A percentile compares a stretch with the other conserved stretches of the same genome.
Conservation (phyloP, 495 filamentous ascomycete species). For the Penicillium fimorum region DNA sequence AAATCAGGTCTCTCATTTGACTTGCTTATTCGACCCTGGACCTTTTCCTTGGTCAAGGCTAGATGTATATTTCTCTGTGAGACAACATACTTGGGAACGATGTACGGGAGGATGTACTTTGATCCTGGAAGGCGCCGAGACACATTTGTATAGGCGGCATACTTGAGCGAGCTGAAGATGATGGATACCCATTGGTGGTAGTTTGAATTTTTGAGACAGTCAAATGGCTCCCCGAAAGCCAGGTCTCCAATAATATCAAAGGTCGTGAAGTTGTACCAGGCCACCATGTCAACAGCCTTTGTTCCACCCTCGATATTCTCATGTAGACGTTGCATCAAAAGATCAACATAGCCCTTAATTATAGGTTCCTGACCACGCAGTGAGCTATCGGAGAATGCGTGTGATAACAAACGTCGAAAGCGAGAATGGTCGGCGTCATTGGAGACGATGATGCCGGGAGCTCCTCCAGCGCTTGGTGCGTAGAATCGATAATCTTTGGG, state of each 20-base stretch:
- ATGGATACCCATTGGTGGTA: conserved; percentile 58
- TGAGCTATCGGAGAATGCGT: conserved; percentile 51
- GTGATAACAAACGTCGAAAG: conserved; percentile 47
- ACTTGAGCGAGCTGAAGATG: conserved; percentile 39
- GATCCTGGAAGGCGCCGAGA: conserved; percentile 25
- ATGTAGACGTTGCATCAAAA: conserved; percentile 45
- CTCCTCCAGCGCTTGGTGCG: background rate
- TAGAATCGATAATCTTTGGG: conserved; percentile 23
- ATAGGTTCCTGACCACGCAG: conserved; percentile 45
- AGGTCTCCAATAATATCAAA: conserved; percentile 64
- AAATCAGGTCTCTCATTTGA: conserved; percentile 25
- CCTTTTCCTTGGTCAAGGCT: conserved; percentile 18
- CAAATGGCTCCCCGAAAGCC: conserved; percentile 59
- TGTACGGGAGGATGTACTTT: background rate
- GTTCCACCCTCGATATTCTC: conserved; percentile 25
- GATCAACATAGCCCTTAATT: conserved; percentile 44
- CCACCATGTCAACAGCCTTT: conserved; percentile 40
- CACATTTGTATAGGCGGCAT: conserved; percentile 22
- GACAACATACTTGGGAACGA: conserved; percentile 24
- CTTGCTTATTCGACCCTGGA: conserved; percentile 15
- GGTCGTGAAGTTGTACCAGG: conserved; percentile 60
- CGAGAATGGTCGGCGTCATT: conserved; percentile 39
- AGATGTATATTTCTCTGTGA: conserved; percentile 28
- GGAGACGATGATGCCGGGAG: conserved; percentile 29
- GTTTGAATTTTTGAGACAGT: conserved; percentile 46